Base-by-base conservation (phyloP, 371 early-diverging fungal species). In the Lichtheimia ramosa region DNA sequence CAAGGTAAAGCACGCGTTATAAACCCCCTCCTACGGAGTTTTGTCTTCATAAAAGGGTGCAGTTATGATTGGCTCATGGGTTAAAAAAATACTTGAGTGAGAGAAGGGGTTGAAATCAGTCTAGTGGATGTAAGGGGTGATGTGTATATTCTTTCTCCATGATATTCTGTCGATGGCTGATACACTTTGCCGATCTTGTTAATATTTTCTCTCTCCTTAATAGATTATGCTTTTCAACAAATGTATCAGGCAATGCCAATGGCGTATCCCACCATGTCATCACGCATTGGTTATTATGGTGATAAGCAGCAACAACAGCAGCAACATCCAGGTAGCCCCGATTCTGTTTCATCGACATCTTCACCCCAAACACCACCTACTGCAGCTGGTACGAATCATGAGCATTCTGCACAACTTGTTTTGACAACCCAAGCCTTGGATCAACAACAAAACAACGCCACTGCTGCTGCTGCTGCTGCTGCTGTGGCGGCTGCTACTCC, bases 291-390 rank as follows among this genome's bases (percentile, higher is more conserved):
- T 18, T 69, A 69, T 49, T 71, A 61, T 51, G 59, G 63, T 25
- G 67, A 27, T 34, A 13, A 53, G 14, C 39, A 53, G 25, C 54
- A 53, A 15, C 54, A 41, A 49, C 46, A 41, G 49, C 13, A 40
- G 13, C 59, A 48, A 15, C 62, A 57, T 48, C 63, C 72, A 2
- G 64, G 59, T 20, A 73, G 75, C 48, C 75, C 73, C n/a, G 73
- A 73, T 57, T 69, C 74, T 13, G 51, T 61, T 16, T 63, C 65
- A n/a, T 70, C 74, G 50, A 56, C 67, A 21, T 66, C 72, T 1
- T 55, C 70, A 1, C 46, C 46, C 10, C 46, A n/a, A 21, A 46
- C 46, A 43, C 57, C 63, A 10, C 59, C 39, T 13, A 69, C 75
- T 16, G 57, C 68, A 13, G 51, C 68, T 14, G 46, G 58, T 1